Conservation (phyloP, 345 rosid genomes). For the Sapria himalayana region DNA sequence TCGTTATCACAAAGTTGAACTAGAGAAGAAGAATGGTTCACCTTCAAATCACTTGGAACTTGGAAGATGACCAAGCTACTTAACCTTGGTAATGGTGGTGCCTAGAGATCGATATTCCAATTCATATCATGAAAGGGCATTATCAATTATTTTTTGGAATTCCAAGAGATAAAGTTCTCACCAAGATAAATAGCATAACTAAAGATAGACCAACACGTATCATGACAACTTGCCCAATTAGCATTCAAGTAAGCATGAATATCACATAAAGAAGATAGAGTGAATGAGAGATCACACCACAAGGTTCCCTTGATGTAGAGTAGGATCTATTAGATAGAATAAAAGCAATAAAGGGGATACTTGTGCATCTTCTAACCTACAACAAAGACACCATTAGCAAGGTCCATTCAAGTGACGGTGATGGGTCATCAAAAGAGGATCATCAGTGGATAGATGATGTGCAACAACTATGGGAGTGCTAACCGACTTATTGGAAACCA, state of each 20-base stretch:
- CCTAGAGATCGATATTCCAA: background rate
- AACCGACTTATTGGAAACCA: background rate
- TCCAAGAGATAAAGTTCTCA: background rate
- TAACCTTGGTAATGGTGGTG: background rate
- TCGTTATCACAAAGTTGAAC: background rate
- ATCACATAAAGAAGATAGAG: background rate
- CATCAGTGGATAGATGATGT: background rate
- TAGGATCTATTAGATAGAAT: background rate
- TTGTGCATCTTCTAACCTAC: background rate
- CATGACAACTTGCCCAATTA: background rate
- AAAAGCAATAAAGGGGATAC: background rate
- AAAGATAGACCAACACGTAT: slow-evolving; percentile 1
- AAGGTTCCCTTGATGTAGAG: slow-evolving; percentile 1
- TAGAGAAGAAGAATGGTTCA: background rate
- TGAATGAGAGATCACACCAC: background rate
- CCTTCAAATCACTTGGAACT: background rate
- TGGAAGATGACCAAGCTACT: background rate
- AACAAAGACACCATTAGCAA: background rate
- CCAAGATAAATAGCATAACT: slow-evolving; percentile 1
- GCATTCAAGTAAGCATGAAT: background rate
- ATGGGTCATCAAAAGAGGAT: background rate
- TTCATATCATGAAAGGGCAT: background rate
- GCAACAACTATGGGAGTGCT: slow-evolving; percentile 1
- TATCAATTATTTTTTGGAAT: background rate
- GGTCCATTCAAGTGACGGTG: background rate